Conservation (phyloP, 306 rosid species). For the Quercus dentata region DNA sequence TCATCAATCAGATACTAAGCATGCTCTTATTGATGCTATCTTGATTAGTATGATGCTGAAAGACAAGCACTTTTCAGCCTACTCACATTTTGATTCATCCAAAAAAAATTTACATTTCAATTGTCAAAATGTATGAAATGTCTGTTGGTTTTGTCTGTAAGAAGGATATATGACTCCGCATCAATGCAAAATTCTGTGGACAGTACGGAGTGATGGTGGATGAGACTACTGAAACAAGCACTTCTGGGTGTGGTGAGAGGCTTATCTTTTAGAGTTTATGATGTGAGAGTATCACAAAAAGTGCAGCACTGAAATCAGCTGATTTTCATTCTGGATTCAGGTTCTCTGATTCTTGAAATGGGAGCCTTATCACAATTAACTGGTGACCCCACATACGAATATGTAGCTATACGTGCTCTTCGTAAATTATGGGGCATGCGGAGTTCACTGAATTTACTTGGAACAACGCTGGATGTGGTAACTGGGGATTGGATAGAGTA, state of each 20-base stretch:
- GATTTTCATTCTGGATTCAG: constrained; percentile 42
- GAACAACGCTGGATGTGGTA: constrained; percentile 81
- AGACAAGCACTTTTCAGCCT: constrained; percentile 15
- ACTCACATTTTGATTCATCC: constrained; percentile 9
- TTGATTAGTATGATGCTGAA: not conserved
- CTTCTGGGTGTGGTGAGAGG: constrained; percentile 99
- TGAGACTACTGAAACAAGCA: constrained; percentile 98
- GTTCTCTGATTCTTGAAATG: constrained; percentile 98
- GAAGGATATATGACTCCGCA: constrained; percentile 75
- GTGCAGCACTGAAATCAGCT: constrained; percentile 24
- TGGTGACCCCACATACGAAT: constrained; percentile 78
- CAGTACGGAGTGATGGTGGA: constrained; percentile 97
- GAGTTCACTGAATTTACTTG: constrained; percentile 84
- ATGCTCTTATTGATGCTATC: not conserved
- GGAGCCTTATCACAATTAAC: constrained; percentile 93
- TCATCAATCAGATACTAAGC: not conserved
- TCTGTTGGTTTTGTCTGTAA: constrained; percentile 52
- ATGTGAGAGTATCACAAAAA: constrained; percentile 25
- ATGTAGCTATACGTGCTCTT: constrained; percentile 83
- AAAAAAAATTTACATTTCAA: constrained; percentile 17
- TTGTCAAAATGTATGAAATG: constrained; percentile 32
- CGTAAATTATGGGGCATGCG: constrained; percentile 91
- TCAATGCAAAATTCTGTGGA: constrained; percentile 84
- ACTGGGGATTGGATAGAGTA: constrained; percentile 92
- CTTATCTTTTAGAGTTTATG: constrained; percentile 45